Evolutionary conservation across 306 rosid species (phyloP), one percentile per base, ranked within the genome.

Genomic region (Mimosa pudica): DNA sequence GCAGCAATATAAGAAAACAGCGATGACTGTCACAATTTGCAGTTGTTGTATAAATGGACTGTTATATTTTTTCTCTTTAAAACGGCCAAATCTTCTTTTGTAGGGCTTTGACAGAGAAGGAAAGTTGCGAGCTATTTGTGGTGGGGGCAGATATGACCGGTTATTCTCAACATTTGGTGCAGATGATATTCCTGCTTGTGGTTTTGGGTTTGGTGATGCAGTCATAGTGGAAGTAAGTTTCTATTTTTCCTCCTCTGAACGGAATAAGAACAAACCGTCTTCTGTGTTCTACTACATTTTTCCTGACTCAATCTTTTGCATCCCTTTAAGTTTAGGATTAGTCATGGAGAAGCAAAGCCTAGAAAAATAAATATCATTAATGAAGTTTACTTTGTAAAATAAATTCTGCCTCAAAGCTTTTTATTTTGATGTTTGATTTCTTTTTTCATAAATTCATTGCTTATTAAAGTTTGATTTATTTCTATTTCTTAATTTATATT

Each of bases 191-290:
- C 90, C 98, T 83, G 97, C 98, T 63, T 92, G 98, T 85, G 98
- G 97, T 78, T 95, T 95, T 78, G 98, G 98, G 64, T 95, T 95
- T 89, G 98, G 98, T 71, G 98, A 95, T 86, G 98, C 98, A 48
- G 98, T 95, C 73, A 86, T 95, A 81, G 89, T 95, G 36, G 98
- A 95, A 85, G 98, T 95, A 83, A 88, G 95, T 89, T 74, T 73
- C 48, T 73, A 77, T 30, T 18, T 73, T 63, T 61, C 70, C 58
- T 1, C 69, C 73, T 57, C 63, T 64, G 74, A 70, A 68, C 63
- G 38, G 67, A 67, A 77, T 73, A 32, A 24, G 79, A 58, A 57
- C 54, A 48, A 69, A 76, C 61, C 68, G 61, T 67, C 54, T 79
- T 54, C 8, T 70, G 51, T 46, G 17, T 70, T 75, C 73, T 74